phyloP scores from a whole-genome alignment of 192 early-diverging fungal genomes.

The Backusella luteola region DNA sequence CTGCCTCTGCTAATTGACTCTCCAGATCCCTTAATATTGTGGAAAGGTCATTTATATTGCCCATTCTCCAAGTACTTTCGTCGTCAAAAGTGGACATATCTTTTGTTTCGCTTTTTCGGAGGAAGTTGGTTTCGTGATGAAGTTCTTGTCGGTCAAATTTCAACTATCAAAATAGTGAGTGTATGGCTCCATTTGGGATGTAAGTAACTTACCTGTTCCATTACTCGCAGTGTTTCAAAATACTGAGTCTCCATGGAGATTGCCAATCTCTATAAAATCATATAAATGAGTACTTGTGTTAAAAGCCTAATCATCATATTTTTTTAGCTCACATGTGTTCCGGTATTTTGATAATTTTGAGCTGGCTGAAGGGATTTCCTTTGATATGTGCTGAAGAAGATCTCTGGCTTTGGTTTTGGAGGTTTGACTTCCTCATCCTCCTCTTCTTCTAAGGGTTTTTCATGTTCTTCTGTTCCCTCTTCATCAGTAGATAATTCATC shows the following conservation, averaged over 20 bases:
- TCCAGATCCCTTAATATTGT: not conserved
- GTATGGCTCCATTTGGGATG: not conserved
- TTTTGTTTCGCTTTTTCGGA: not conserved
- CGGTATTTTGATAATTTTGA: not conserved
- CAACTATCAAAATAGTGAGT: not conserved
- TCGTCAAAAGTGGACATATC: not conserved
- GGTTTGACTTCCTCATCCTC: not conserved
- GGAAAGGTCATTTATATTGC: not conserved
- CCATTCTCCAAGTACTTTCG: not conserved
- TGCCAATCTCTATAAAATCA: not conserved
- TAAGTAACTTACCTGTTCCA: not conserved
- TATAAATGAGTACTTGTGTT: not conserved
- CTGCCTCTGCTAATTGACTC: not conserved
- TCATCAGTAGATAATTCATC: not conserved
- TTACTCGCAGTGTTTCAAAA: not conserved
- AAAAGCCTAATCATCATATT: not conserved
- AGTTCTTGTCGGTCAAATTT: not conserved
- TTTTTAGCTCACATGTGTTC: not conserved
- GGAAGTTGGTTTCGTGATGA: not conserved
- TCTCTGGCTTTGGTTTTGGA: not conserved
- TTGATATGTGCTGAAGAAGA: not conserved
- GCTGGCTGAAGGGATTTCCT: not conserved
- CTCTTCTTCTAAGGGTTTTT: not conserved
- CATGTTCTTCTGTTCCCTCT: not conserved
- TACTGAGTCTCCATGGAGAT: not conserved